Percentiles rank a stretch among this genome's conserved stretches.
Conservation (phyloP, 331 rosid genomes). For the Erythrophleum ivorense region DNA sequence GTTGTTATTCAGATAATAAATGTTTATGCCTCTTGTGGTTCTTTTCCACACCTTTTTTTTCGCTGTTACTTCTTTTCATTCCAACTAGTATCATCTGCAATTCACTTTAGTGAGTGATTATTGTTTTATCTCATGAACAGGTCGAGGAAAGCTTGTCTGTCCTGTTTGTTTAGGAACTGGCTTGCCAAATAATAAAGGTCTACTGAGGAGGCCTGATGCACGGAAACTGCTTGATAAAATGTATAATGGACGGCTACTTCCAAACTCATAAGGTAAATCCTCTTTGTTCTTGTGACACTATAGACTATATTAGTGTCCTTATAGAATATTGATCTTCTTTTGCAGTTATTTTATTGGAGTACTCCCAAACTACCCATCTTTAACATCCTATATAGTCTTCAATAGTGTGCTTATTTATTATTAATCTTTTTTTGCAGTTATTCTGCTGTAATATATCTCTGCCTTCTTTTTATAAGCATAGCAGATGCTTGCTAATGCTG, state of each 20-base stretch:
- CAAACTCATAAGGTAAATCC: slow-evolving; percentile 63
- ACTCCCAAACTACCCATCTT: slow-evolving; percentile 18
- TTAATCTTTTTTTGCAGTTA: slow-evolving; percentile 16
- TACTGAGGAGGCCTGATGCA: slow-evolving; percentile 91
- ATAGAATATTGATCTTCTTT: background rate
- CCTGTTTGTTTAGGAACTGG: slow-evolving; percentile 98
- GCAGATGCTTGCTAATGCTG: slow-evolving; percentile 22
- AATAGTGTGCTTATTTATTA: background rate
- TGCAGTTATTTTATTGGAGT: background rate
- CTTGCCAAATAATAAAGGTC: slow-evolving; percentile 91
- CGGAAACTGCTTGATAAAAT: slow-evolving; percentile 83
- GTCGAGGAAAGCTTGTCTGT: slow-evolving; percentile 95
- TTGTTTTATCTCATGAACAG: slow-evolving; percentile 49
- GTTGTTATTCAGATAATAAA: background rate
- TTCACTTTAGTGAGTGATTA: slow-evolving; percentile 12
- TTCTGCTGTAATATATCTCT: slow-evolving; percentile 26
- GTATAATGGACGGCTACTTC: slow-evolving; percentile 87
- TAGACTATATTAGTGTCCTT: background rate
- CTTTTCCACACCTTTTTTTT: background rate
- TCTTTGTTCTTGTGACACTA: slow-evolving; percentile 23
- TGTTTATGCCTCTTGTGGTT: background rate
- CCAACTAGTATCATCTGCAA: background rate
- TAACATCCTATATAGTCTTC: background rate
- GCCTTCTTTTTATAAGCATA: slow-evolving; percentile 21
- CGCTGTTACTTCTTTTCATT: background rate